A percentile compares a stretch with the other conserved stretches of the same genome.
Evolutionary conservation across 192 early-diverging fungal genomes (phyloP).

Genomic region (Pecoramyces ruminantium): DNA sequence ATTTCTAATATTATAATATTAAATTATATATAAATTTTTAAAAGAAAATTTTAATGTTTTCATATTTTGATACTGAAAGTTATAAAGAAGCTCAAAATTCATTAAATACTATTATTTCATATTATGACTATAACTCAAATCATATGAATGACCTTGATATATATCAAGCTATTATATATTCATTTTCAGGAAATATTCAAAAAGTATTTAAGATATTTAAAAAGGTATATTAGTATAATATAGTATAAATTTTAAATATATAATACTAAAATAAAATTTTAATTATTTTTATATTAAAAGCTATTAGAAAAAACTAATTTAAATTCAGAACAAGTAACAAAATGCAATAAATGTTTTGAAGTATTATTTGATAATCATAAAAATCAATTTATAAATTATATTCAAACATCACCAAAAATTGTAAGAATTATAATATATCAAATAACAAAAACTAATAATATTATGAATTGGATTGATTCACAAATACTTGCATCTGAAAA

Average conservation of each 20-base stretch:
- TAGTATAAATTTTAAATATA: too few relatives aligned
- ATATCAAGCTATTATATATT: not conserved
- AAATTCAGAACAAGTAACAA: not conserved
- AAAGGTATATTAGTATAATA: not conserved
- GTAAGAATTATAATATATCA: not conserved
- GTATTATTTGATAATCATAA: not conserved
- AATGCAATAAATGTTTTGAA: not conserved
- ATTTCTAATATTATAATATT: too few relatives aligned
- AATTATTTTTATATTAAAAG: too few relatives aligned
- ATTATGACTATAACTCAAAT: not conserved
- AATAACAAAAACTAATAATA: not conserved
- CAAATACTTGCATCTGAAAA: not conserved
- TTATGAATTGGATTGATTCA: not conserved
- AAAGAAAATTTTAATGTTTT: not conserved
- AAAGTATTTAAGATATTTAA: not conserved
- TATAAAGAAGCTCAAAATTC: not conserved
- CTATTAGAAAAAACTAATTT: not conserved
- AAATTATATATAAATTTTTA: too few relatives aligned
- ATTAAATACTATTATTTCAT: not conserved
- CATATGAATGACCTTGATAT: not conserved
- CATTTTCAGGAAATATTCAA: not conserved
- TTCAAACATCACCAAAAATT: not conserved
- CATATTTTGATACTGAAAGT: not conserved
- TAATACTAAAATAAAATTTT: too few relatives aligned
- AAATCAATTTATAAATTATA: not conserved